A percentile compares a stretch with the other conserved stretches of the same genome.
Evolutionary conservation across 2,329 filamentous ascomycete species (phyloP).

Genomic region (Aspergillus ustus): DNA sequence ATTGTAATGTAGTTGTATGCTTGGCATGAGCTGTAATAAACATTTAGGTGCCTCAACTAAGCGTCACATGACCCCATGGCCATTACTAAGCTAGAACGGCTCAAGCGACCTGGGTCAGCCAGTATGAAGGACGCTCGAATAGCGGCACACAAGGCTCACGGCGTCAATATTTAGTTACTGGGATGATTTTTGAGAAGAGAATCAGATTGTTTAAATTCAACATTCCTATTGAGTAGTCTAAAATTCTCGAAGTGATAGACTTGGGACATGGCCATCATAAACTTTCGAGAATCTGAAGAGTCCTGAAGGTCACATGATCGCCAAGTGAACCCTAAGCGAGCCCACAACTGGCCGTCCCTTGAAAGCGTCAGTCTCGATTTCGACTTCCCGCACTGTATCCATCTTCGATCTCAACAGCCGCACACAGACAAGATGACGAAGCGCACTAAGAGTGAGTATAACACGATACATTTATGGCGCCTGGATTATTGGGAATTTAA

Average conservation of each 20-base stretch:
- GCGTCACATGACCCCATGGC: too few species aligned
- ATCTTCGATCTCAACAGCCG: conserved; percentile 45
- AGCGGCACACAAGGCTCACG: too few species aligned
- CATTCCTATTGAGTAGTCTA: not conserved
- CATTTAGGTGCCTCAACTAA: too few species aligned
- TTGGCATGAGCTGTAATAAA: too few species aligned
- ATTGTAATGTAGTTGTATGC: too few species aligned
- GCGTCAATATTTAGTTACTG: too few species aligned
- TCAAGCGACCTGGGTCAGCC: too few species aligned
- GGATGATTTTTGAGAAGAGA: too few species aligned
- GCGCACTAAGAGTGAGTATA: conserved; percentile 76
- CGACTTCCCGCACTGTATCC: conserved; percentile 38
- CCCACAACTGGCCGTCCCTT: conserved; percentile 40
- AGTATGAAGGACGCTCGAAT: too few species aligned
- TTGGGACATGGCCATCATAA: not conserved
- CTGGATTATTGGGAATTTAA: not conserved
- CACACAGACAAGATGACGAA: conserved; percentile 78
- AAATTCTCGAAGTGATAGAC: not conserved
- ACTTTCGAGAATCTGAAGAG: not conserved
- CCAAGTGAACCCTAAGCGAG: conserved; percentile 46
- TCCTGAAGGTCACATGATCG: conserved; percentile 33
- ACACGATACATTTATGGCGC: not conserved
- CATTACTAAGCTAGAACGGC: too few species aligned
- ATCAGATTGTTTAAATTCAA: too few species aligned
- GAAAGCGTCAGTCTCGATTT: conserved; percentile 40